Percentiles rank a stretch among this genome's conserved stretches.
phyloP scores from a whole-genome alignment of 176 grass and related monocot genomes.

The Canna indica region DNA sequence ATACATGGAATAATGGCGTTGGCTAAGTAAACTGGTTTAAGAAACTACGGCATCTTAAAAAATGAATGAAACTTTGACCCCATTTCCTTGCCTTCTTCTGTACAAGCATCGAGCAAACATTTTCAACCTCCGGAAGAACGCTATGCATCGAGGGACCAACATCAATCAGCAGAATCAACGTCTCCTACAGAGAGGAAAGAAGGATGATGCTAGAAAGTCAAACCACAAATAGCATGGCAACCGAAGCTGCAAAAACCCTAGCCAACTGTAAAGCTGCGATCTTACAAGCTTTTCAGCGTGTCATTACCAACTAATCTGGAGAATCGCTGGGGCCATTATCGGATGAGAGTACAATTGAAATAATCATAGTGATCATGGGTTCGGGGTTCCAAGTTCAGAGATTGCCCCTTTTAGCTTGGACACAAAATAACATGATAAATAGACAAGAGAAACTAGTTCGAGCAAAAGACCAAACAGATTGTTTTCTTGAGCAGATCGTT shows the following conservation, averaged over 20 bases:
- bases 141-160: slow-evolving; percentile 85
- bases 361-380: not conserved
- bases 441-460: not conserved
- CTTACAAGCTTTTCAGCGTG: not conserved
- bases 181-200: slow-evolving; percentile 33
- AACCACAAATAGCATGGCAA: not conserved
- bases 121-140: slow-evolving; percentile 58
- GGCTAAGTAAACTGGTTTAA: not conserved
- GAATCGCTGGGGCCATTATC: not conserved
- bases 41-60: not conserved
- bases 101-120: slow-evolving; percentile 53
- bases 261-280: not conserved
- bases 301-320: not conserved
- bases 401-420: not conserved
- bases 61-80: not conserved
- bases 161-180: slow-evolving; percentile 65
- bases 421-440: no score
- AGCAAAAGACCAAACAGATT: not conserved
- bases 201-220: not conserved
- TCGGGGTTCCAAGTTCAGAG: not conserved
- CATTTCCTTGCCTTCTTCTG: slow-evolving; percentile 66
- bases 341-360: not conserved
- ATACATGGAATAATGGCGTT: not conserved
- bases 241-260: not conserved
- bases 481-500: no score